phyloP scores from a whole-genome alignment of 352 stramenopile species.

The Phytophthora capsici region DNA sequence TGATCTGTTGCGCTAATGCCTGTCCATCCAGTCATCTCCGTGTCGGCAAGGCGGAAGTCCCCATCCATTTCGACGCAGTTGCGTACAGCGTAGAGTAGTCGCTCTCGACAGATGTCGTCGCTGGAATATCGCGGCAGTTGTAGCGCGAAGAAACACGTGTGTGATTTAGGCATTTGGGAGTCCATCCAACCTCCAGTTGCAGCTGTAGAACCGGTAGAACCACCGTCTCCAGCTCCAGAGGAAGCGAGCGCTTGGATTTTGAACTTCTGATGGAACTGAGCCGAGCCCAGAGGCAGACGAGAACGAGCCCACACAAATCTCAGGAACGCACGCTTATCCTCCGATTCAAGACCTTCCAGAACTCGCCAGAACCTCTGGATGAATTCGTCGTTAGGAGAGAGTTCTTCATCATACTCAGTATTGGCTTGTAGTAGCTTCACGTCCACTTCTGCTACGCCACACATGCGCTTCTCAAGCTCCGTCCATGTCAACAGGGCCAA shows the following conservation, averaged over 20 bases:
- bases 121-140: constrained; percentile 82
- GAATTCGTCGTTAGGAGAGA: constrained; percentile 65
- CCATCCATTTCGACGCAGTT: constrained; percentile 91
- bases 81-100: constrained; percentile 82
- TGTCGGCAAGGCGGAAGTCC: constrained; percentile 87
- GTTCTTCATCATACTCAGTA: constrained; percentile 87
- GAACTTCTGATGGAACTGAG: constrained; percentile 86
- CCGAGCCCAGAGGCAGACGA: constrained; percentile 58
- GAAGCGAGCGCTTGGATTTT: constrained; percentile 79
- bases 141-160: constrained; percentile 90
- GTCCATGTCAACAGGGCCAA: constrained; percentile 65
- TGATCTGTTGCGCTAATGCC: constrained; percentile 70
- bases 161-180: constrained; percentile 80
- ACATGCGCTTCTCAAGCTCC: constrained; percentile 79
- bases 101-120: constrained; percentile 70
- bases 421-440: constrained; percentile 73
- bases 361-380: constrained; percentile 86
- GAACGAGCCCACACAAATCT: constrained; percentile 87
- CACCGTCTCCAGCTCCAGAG: constrained; percentile 14
- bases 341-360: constrained; percentile 57
- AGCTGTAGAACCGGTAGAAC: background rate
- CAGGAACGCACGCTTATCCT: constrained; percentile 79
- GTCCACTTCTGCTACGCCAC: constrained; percentile 76
- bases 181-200: constrained; percentile 43
- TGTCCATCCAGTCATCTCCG: constrained; percentile 80